Conservation (phyloP, 2,329 filamentous ascomycete genomes). For the Pseudogymnoascus sp. region DNA sequence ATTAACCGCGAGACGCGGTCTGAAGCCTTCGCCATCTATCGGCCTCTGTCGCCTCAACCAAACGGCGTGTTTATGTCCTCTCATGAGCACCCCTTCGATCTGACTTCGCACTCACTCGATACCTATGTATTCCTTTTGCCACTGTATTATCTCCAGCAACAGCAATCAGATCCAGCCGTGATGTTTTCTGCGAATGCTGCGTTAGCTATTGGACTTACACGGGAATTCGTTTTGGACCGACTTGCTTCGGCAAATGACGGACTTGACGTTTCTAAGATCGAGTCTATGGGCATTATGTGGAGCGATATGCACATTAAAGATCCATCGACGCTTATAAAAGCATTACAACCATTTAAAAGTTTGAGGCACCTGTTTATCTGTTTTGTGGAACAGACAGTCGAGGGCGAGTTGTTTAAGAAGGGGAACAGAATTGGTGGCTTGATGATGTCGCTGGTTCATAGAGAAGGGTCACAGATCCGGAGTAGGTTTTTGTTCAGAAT, state of each 20-base stretch:
- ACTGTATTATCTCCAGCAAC: background rate
- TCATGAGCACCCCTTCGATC: background rate
- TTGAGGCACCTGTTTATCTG: background rate
- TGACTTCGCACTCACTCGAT: background rate
- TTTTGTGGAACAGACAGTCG: background rate
- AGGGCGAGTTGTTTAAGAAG: background rate
- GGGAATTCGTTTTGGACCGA: background rate
- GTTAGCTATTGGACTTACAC: background rate
- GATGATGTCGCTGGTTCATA: background rate
- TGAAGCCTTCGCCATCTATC: background rate
- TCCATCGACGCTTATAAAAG: background rate
- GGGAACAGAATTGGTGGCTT: background rate
- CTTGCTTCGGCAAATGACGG: background rate
- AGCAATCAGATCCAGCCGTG: background rate
- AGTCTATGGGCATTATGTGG: conserved; percentile 4
- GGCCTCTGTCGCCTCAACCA: background rate
- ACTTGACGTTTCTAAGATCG: background rate
- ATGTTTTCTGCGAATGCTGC: background rate
- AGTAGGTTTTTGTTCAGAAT: background rate
- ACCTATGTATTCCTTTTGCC: background rate
- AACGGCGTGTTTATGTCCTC: background rate
- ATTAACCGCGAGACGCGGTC: conserved; percentile 1
- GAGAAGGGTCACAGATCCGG: background rate
- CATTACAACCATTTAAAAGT: background rate
- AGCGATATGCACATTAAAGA: background rate